A percentile compares a stretch with the other conserved stretches of the same genome.
phyloP scores from a whole-genome alignment of 331 rosid genomes.

The Rosa hybrid region DNA sequence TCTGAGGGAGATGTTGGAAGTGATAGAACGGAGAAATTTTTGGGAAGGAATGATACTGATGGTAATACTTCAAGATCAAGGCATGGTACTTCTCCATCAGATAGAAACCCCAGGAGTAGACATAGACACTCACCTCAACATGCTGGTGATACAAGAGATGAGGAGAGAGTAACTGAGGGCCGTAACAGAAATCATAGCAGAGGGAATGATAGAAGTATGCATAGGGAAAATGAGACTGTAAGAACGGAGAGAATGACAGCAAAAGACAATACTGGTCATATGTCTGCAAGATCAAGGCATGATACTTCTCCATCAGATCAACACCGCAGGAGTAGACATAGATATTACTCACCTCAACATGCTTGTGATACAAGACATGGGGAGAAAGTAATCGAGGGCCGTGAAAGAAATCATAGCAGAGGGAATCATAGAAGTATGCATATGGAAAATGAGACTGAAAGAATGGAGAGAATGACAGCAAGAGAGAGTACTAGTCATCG shows the following conservation, averaged over 20 bases:
- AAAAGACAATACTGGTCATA: conserved; percentile 37
- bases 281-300: conserved; percentile 60
- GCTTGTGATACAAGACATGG: conserved; percentile 41
- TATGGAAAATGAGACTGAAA: conserved; percentile 42
- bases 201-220: conserved; percentile 14
- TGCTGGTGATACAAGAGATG: conserved; percentile 42
- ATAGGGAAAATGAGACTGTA: conserved; percentile 40
- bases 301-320: conserved; percentile 47
- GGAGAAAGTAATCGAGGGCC: conserved; percentile 31
- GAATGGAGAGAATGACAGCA: conserved; percentile 55
- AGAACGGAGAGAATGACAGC: conserved; percentile 56
- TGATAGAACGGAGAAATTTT: conserved; percentile 53
- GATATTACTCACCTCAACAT: conserved; percentile 46
- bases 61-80: not conserved
- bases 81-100: not conserved
- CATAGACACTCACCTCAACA: conserved; percentile 53
- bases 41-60: not conserved
- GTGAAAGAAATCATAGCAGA: conserved; percentile 20
- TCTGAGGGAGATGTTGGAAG: conserved; percentile 43
- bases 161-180: conserved; percentile 32
- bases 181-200: conserved; percentile 18
- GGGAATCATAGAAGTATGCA: conserved; percentile 10
- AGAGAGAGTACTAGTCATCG: conserved; percentile 37
- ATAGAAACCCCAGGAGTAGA: conserved; percentile 23
- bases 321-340: conserved; percentile 49